phyloP scores from a whole-genome alignment of 805 yeast species.

The Wickerhamiella hasegawae region DNA sequence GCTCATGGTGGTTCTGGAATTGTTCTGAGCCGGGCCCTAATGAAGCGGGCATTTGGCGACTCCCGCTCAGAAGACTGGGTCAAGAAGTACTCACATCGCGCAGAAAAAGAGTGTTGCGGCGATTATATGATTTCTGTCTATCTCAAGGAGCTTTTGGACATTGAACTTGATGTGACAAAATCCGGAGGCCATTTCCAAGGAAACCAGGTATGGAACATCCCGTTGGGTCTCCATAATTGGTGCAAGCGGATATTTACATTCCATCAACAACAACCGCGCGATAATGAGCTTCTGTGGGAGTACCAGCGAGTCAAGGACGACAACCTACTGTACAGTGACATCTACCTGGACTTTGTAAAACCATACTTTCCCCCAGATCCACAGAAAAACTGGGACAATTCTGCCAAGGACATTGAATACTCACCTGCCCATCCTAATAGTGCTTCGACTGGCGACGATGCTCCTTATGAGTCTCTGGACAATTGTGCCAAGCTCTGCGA shows the following conservation, averaged over 20 bases:
- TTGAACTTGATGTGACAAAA: constrained; percentile 7
- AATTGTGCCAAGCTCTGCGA: constrained; percentile 15
- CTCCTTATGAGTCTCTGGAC: constrained; percentile 13
- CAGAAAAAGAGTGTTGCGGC: constrained; percentile 13
- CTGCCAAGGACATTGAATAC: constrained; percentile 13
- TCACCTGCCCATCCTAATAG: constrained; percentile 1
- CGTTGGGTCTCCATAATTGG: constrained; percentile 14
- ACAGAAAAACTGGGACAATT: constrained; percentile 18
- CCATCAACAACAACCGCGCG: constrained; percentile 12
- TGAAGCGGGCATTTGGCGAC: constrained; percentile 10
- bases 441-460: not conserved
- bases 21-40: constrained; percentile 10
- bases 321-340: constrained; percentile 13
- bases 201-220: constrained; percentile 11
- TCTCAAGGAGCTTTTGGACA: constrained; percentile 7
- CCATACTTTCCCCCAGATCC: constrained; percentile 10
- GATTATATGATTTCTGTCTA: constrained; percentile 15
- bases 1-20: constrained; percentile 14
- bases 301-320: constrained; percentile 11
- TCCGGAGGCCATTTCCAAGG: constrained; percentile 16
- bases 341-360: constrained; percentile 16
- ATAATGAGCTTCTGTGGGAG: constrained; percentile 13
- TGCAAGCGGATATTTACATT: constrained; percentile 16
- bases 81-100: constrained; percentile 8
- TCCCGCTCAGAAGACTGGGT: constrained; percentile 2